Percentiles rank a stretch among this genome's conserved stretches.
These are phyloP conservation scores for Fusarium tjaetaba DNA, from an alignment of 2,329 filamentous ascomycete genomes.

Conservation along the genomic window DNA sequence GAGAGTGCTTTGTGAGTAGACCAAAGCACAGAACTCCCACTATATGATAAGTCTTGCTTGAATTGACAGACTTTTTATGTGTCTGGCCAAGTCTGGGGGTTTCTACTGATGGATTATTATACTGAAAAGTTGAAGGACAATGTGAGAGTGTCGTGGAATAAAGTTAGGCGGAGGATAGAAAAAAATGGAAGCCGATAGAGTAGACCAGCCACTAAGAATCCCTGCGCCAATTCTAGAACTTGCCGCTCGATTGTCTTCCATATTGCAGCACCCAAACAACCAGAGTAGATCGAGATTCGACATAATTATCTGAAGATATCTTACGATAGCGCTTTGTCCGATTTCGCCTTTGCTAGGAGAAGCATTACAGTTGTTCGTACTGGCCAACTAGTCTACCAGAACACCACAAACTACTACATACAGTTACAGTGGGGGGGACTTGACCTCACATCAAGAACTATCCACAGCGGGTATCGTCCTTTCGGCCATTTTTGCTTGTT, in stretches of 20 bases:
- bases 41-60: not conserved
- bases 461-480: not conserved
- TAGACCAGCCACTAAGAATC: conserved; percentile 22
- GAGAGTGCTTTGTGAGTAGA: not conserved
- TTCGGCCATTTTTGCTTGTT: conserved; percentile 7
- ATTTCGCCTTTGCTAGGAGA: not conserved
- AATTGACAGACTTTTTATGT: not conserved
- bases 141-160: not conserved
- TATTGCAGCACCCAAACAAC: not conserved
- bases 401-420: not conserved
- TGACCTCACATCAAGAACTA: not conserved
- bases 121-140: not conserved
- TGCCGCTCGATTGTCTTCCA: not conserved
- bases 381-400: not conserved
- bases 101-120: not conserved
- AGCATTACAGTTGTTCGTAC: not conserved
- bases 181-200: conserved; percentile 24
- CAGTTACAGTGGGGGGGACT: not conserved
- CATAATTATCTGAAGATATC: not conserved
- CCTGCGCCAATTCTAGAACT: conserved; percentile 18
- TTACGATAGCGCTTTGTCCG: not conserved
- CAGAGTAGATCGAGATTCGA: not conserved
- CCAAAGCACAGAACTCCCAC: not conserved
- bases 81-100: not conserved
- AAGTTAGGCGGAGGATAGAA: conserved; percentile 9